Percentiles rank a stretch among this genome's conserved stretches.
phyloP scores from a whole-genome alignment of 2,329 filamentous ascomycete species.

The Alternaria sp. region DNA sequence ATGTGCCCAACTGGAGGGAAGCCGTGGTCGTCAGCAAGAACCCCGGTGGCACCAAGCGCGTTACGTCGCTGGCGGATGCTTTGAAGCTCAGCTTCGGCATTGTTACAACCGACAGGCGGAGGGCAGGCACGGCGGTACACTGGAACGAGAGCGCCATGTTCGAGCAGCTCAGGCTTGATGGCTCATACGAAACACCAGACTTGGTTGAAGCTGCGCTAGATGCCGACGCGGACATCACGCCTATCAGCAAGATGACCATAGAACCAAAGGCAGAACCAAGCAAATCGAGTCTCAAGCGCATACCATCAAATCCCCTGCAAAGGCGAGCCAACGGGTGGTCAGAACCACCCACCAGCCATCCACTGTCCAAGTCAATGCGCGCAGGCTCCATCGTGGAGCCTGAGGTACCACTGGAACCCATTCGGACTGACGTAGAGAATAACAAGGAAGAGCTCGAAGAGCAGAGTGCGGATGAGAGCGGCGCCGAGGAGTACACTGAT shows the following conservation, averaged over 20 bases:
- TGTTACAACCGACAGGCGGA: conserved; percentile 78
- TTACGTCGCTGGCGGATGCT: conserved; percentile 93
- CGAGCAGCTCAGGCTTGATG: conserved; percentile 55
- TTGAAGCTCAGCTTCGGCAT: conserved; percentile 98
- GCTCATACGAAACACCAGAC: conserved; percentile 51
- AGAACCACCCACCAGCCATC: conserved; percentile 38
- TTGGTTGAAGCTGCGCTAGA: conserved; percentile 43
- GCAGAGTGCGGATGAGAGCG: conserved; percentile 34
- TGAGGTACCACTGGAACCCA: conserved; percentile 39
- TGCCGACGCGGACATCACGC: conserved; percentile 47
- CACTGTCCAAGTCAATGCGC: conserved; percentile 49
- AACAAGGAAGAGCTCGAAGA: conserved; percentile 27
- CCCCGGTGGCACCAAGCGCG: conserved; percentile 93
- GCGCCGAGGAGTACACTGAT: conserved; percentile 69
- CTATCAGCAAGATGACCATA: conserved; percentile 34
- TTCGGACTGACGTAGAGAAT: conserved; percentile 32
- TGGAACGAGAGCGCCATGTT: conserved; percentile 83
- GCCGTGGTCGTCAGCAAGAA: conserved; percentile 99
- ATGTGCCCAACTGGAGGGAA: conserved; percentile 86
- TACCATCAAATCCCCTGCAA: conserved; percentile 40
- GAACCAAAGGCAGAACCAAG: conserved; percentile 38
- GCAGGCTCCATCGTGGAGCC: conserved; percentile 47
- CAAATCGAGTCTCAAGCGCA: conserved; percentile 39
- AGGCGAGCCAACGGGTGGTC: conserved; percentile 40
- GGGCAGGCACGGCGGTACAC: conserved; percentile 59